phyloP scores from a whole-genome alignment of 345 rosid species.

The Syzygium aqueum region DNA sequence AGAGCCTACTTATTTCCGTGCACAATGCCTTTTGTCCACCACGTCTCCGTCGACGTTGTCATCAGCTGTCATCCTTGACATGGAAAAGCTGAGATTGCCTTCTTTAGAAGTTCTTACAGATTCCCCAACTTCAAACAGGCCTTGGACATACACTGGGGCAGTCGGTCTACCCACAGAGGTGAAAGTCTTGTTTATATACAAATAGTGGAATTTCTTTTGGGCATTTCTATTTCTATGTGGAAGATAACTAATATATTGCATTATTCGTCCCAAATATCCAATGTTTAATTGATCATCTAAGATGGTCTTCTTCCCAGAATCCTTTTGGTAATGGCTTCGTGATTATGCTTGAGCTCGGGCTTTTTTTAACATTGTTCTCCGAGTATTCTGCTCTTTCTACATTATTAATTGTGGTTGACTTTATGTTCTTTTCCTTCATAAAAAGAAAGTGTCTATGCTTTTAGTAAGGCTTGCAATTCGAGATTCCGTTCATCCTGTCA shows the following conservation, averaged over 20 bases:
- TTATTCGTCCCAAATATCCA: neutral
- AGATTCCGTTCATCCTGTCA: neutral
- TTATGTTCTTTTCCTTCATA: neutral
- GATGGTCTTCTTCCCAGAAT: neutral
- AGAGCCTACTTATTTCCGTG: conserved; percentile 34
- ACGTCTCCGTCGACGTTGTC: conserved; percentile 29
- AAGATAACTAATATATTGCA: neutral
- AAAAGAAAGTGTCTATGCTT: neutral
- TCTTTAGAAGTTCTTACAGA: conserved; percentile 50
- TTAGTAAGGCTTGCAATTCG: neutral
- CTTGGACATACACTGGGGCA: conserved; percentile 55
- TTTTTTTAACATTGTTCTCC: neutral
- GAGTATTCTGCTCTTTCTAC: neutral
- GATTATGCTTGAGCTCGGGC: neutral
- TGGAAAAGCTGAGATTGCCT: conserved; percentile 73
- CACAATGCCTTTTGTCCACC: conserved; percentile 68
- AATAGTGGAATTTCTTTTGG: neutral
- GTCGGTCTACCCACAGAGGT: conserved; percentile 59
- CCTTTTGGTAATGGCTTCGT: neutral
- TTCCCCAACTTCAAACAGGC: conserved; percentile 33
- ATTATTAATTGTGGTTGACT: neutral
- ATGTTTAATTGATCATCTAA: neutral
- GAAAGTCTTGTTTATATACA: neutral
- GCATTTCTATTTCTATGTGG: neutral
- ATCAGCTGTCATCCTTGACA: conserved; percentile 39